phyloP scores from a whole-genome alignment of 2,329 filamentous ascomycete genomes.

The Penicillium sp. region DNA sequence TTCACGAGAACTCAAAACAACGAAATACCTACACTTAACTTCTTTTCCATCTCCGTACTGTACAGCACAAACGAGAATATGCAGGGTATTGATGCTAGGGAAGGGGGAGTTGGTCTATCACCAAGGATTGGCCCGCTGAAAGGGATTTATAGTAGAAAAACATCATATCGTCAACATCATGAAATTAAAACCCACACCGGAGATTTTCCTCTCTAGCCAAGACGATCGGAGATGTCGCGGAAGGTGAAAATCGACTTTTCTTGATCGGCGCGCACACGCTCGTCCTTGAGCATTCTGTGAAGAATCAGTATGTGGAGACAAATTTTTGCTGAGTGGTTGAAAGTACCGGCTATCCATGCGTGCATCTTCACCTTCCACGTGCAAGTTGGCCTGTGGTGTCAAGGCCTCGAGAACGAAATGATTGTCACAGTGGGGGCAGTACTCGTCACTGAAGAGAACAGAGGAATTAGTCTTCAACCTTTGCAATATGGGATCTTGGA shows the following conservation, averaged over 20 bases:
- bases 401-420: slow-evolving; percentile 92
- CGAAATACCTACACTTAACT: slow-evolving; percentile 12
- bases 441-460: slow-evolving; percentile 70
- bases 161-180: slow-evolving; percentile 35
- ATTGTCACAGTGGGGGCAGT: slow-evolving; percentile 98
- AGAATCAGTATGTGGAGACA: slow-evolving; percentile 12
- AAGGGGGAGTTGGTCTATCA: slow-evolving; percentile 6
- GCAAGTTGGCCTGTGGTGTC: slow-evolving; percentile 76
- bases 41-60: slow-evolving; percentile 7
- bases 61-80: slow-evolving; percentile 13
- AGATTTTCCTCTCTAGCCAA: slow-evolving; percentile 61
- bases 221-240: slow-evolving; percentile 69
- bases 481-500: not conserved
- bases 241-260: slow-evolving; percentile 73
- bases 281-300: slow-evolving; percentile 82
- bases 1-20: slow-evolving; percentile 25
- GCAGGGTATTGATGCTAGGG: slow-evolving; percentile 19
- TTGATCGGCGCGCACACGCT: slow-evolving; percentile 65
- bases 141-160: slow-evolving; percentile 7
- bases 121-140: not conserved
- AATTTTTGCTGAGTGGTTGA: not conserved
- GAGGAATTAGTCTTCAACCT: slow-evolving; percentile 1
- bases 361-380: slow-evolving; percentile 88
- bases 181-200: slow-evolving; percentile 10
- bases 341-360: slow-evolving; percentile 70